Evolutionary conservation across 495 filamentous ascomycete species (phyloP).

Genomic region (Clohesyomyces aquaticus): DNA sequence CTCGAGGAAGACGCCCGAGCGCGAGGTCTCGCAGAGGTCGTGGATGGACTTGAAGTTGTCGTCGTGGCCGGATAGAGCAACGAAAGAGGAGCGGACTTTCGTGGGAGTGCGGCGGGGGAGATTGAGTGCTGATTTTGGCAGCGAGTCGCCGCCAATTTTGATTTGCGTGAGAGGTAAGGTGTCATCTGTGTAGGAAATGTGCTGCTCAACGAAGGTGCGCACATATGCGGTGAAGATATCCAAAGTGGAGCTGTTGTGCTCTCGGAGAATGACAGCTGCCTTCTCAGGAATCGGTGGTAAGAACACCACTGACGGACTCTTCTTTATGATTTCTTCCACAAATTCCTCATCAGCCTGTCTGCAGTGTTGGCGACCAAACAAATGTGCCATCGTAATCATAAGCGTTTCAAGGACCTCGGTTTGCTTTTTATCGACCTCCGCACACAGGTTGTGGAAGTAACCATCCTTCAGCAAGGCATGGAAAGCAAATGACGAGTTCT

Average conservation of each 20-base stretch:
- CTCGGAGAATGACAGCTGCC: slow-evolving; percentile 57
- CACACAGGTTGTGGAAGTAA: slow-evolving; percentile 68
- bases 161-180: slow-evolving; percentile 62
- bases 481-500: slow-evolving; percentile 72
- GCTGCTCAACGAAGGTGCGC: slow-evolving; percentile 66
- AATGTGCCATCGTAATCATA: slow-evolving; percentile 68
- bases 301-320: slow-evolving; percentile 61
- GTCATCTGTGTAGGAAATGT: slow-evolving; percentile 56
- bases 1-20: slow-evolving; percentile 72
- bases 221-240: slow-evolving; percentile 69
- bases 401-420: slow-evolving; percentile 52
- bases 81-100: slow-evolving; percentile 65
- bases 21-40: slow-evolving; percentile 65
- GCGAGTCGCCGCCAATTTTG: slow-evolving; percentile 47
- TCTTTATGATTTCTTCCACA: slow-evolving; percentile 52
- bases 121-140: background rate
- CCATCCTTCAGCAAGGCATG: slow-evolving; percentile 70
- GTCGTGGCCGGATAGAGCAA: slow-evolving; percentile 67
- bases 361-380: slow-evolving; percentile 64
- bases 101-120: slow-evolving; percentile 38
- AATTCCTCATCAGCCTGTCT: slow-evolving; percentile 51
- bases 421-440: slow-evolving; percentile 51
- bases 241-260: slow-evolving; percentile 67
- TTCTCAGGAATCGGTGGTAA: slow-evolving; percentile 63
- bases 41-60: slow-evolving; percentile 65